Percentiles rank a stretch among this genome's conserved stretches.
phyloP scores from a whole-genome alignment of 768 basidiomycete species.

The Mycena crocata region DNA sequence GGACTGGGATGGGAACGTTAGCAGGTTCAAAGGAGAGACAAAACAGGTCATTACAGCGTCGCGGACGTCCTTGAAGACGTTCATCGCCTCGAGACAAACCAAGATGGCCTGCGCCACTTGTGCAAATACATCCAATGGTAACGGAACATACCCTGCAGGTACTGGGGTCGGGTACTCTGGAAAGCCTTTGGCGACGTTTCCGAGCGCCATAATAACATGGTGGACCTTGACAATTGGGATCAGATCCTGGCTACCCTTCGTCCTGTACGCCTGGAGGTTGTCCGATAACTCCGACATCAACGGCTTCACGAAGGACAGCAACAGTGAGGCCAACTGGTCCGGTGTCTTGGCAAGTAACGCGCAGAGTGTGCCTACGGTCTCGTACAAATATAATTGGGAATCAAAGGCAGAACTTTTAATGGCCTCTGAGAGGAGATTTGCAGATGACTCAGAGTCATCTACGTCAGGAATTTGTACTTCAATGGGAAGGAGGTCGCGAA shows the following conservation, averaged over 20 bases:
- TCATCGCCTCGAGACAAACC: slow-evolving; percentile 90
- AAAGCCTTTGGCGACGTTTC: slow-evolving; percentile 96
- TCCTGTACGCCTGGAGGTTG: slow-evolving; percentile 64
- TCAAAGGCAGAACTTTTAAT: slow-evolving; percentile 84
- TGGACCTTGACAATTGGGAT: slow-evolving; percentile 89
- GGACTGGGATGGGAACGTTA: slow-evolving; percentile 64
- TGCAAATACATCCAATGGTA: slow-evolving; percentile 82
- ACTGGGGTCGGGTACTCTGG: slow-evolving; percentile 86
- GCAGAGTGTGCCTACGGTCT: slow-evolving; percentile 87
- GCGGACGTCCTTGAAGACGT: slow-evolving; percentile 84
- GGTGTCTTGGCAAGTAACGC: slow-evolving; percentile 77
- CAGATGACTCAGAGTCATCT: slow-evolving; percentile 70
- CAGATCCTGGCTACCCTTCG: slow-evolving; percentile 72
- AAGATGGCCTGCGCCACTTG: slow-evolving; percentile 90
- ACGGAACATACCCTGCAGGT: slow-evolving; percentile 73
- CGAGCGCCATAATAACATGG: slow-evolving; percentile 94
- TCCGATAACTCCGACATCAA: slow-evolving; percentile 78
- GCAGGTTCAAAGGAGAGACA: not conserved
- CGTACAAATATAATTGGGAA: slow-evolving; percentile 94
- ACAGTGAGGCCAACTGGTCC: slow-evolving; percentile 73
- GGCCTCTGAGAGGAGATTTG: slow-evolving; percentile 82
- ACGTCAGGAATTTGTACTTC: slow-evolving; percentile 80
- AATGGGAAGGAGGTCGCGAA: slow-evolving; percentile 84
- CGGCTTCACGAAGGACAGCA: slow-evolving; percentile 85
- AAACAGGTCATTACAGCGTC: slow-evolving; percentile 76